These are phyloP conservation scores for Zygoascus sp. DNA, from an alignment of 1,139 yeast species.

Conservation along the genomic window DNA sequence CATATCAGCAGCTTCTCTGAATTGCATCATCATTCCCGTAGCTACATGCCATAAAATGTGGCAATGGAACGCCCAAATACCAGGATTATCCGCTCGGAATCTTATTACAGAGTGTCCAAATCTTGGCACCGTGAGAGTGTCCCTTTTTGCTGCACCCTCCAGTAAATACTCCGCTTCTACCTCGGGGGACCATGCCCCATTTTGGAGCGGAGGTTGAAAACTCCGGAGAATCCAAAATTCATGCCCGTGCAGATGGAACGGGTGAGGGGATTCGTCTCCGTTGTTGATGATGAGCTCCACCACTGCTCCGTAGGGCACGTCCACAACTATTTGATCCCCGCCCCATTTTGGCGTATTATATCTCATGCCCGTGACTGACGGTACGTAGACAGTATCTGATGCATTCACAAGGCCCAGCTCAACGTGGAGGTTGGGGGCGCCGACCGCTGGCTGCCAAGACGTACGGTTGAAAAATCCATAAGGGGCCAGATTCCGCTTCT, in stretches of 20 bases:
- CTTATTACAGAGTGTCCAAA: conserved; percentile 61
- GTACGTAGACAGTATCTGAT: conserved; percentile 19
- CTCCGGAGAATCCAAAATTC: conserved; percentile 50
- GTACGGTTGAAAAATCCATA: conserved; percentile 28
- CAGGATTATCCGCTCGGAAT: conserved; percentile 72
- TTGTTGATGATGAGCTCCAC: conserved; percentile 71
- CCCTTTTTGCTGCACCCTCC: conserved; percentile 58
- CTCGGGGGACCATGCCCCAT: conserved; percentile 41
- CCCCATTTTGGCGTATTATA: conserved; percentile 22
- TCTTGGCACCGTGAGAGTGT: conserved; percentile 53
- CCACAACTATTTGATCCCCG: conserved; percentile 24
- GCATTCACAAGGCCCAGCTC: conserved; percentile 22
- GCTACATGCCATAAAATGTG: conserved; percentile 81
- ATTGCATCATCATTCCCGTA: conserved; percentile 61
- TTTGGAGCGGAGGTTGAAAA: conserved; percentile 44
- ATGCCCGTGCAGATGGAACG: conserved; percentile 39
- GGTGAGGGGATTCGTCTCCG: conserved; percentile 60
- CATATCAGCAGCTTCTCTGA: conserved; percentile 22
- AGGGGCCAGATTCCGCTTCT: conserved; percentile 21
- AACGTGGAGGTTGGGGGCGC: conserved; percentile 28
- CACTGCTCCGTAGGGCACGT: conserved; percentile 54
- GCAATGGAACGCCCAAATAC: conserved; percentile 83
- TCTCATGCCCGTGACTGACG: conserved; percentile 19
- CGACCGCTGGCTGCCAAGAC: conserved; percentile 26
- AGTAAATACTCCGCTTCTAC: conserved; percentile 50